These are phyloP conservation scores for Monosporascus sp. DNA, from an alignment of 2,329 filamentous ascomycete species.

Conservation along the genomic window DNA sequence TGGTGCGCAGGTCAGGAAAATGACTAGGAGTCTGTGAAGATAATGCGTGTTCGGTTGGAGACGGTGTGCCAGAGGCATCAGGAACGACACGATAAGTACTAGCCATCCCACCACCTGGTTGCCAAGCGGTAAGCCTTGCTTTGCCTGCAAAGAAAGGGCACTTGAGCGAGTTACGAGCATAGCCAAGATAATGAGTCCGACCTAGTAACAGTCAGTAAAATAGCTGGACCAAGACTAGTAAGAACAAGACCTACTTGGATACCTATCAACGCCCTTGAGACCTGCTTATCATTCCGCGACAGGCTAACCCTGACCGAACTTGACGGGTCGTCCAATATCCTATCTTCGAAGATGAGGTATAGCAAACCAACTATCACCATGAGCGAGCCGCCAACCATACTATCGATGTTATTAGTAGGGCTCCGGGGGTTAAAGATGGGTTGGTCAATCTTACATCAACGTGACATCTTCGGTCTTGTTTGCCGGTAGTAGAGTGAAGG, in stretches of 20 bases:
- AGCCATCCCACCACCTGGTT: constrained; percentile 85
- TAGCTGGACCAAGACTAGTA: not conserved
- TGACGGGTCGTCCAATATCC: constrained; percentile 41
- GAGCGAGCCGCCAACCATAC: constrained; percentile 66
- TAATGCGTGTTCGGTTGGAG: constrained; percentile 81
- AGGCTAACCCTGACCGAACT: constrained; percentile 17
- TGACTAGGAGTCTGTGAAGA: constrained; percentile 78
- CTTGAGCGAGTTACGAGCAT: constrained; percentile 86
- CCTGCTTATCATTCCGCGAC: constrained; percentile 29
- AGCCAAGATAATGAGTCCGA: constrained; percentile 73
- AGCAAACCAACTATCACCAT: constrained; percentile 73
- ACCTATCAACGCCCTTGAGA: constrained; percentile 59
- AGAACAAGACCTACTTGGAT: constrained; percentile 47
- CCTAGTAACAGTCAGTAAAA: constrained; percentile 31
- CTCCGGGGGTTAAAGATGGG: not conserved
- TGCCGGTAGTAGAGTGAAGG: constrained; percentile 79
- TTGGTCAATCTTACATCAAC: constrained; percentile 19
- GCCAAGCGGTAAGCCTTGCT: constrained; percentile 75
- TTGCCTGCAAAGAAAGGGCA: constrained; percentile 77
- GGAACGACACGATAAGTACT: constrained; percentile 70
- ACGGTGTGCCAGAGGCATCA: constrained; percentile 76
- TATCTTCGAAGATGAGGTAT: constrained; percentile 77
- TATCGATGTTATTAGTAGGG: constrained; percentile 29
- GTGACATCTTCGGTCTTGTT: constrained; percentile 75
- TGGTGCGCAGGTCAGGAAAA: constrained; percentile 90